Conservation (phyloP, 140 eudicot species). For the Flaveria floridana region DNA sequence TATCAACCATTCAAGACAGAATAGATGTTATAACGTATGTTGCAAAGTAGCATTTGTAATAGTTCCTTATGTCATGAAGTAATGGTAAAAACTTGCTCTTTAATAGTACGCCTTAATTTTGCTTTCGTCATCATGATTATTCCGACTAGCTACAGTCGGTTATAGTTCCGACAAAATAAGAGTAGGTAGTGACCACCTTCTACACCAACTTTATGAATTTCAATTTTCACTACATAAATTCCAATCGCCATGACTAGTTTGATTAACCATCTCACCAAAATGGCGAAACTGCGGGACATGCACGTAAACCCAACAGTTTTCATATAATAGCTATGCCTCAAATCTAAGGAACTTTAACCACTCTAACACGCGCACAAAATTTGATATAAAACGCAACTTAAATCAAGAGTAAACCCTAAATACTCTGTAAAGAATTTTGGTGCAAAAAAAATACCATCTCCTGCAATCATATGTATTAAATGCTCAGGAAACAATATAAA, state of each 20-base stretch:
- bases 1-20: conserved; percentile 65
- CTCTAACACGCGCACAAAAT: background rate
- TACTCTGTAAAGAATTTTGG: background rate
- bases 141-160: background rate
- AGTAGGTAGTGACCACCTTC: too few species aligned
- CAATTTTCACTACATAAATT: background rate
- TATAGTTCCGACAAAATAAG: too few species aligned
- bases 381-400: background rate
- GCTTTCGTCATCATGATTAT: background rate
- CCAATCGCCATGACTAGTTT: background rate
- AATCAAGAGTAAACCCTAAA: background rate
- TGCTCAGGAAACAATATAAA: background rate
- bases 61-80: background rate
- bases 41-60: background rate
- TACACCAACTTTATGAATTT: background rate
- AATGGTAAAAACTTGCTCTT: conserved; percentile 17
- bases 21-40: background rate
- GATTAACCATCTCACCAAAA: background rate
- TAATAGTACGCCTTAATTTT: background rate
- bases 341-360: background rate
- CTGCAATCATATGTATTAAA: background rate
- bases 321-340: background rate
- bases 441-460: background rate
- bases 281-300: too few species aligned
- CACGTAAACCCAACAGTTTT: too few species aligned